phyloP scores from a whole-genome alignment of 345 rosid species.

The Hypericum perforatum region DNA sequence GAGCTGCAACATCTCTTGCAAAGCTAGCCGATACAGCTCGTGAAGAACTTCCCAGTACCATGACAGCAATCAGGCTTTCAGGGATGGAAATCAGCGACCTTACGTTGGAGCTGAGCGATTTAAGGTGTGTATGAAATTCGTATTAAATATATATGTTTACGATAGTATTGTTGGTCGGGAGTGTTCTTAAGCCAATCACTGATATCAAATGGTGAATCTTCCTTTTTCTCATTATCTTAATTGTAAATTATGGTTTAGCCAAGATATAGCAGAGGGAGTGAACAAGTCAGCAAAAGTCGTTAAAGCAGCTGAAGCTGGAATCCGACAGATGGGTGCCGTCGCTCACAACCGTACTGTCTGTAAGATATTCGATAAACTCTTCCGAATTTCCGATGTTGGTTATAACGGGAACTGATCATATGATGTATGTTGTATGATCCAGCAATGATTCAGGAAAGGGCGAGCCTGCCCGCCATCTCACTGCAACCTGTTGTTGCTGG shows the following conservation, averaged over 20 bases:
- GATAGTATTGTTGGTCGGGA: not conserved
- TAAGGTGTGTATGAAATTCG: slow-evolving; percentile 46
- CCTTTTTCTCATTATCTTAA: slow-evolving; percentile 3
- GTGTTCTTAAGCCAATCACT: no score
- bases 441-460: slow-evolving; percentile 93
- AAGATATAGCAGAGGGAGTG: slow-evolving; percentile 79
- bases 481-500: slow-evolving; percentile 68
- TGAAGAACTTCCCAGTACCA: slow-evolving; percentile 85
- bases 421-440: slow-evolving; percentile 13
- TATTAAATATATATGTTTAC: not conserved
- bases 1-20: slow-evolving; percentile 80
- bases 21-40: slow-evolving; percentile 91
- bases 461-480: slow-evolving; percentile 69
- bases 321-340: slow-evolving; percentile 60
- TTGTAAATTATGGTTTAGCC: slow-evolving; percentile 29
- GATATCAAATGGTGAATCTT: not conserved
- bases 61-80: slow-evolving; percentile 88
- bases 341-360: slow-evolving; percentile 81
- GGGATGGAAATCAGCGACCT: slow-evolving; percentile 99
- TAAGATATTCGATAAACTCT: slow-evolving; percentile 22
- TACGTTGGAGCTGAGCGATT: slow-evolving; percentile 77
- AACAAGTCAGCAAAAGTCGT: slow-evolving; percentile 86
- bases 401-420: slow-evolving; percentile 5
- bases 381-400: not conserved
- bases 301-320: slow-evolving; percentile 86